Evolutionary conservation across 805 yeast genomes (phyloP).

Genomic region (Saccharomycopsis sp.): DNA sequence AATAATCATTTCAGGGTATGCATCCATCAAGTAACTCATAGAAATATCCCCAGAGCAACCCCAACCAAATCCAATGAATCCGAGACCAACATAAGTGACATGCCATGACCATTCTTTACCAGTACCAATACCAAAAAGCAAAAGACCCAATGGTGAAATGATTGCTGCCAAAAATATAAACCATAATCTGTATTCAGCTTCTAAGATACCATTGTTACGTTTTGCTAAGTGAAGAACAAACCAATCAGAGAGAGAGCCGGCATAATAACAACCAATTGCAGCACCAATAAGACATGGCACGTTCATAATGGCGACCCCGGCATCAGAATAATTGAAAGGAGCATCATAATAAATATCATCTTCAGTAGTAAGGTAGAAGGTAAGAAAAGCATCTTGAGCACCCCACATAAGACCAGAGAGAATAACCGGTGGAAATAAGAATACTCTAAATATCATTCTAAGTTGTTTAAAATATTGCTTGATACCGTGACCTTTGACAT

Average conservation of each 20-base stretch:
- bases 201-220: constrained; percentile 48
- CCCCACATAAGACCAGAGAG: constrained; percentile 73
- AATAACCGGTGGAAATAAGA: constrained; percentile 54
- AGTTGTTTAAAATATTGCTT: constrained; percentile 52
- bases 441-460: constrained; percentile 40
- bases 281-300: constrained; percentile 62
- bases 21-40: constrained; percentile 55
- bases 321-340: constrained; percentile 57
- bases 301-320: constrained; percentile 68
- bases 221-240: constrained; percentile 54
- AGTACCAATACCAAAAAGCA: constrained; percentile 59
- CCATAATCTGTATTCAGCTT: constrained; percentile 56
- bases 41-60: constrained; percentile 67
- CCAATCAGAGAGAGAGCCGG: constrained; percentile 50
- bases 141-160: constrained; percentile 50
- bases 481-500: constrained; percentile 52
- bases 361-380: constrained; percentile 66
- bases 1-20: constrained; percentile 58
- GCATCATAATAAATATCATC: constrained; percentile 54
- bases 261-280: constrained; percentile 52
- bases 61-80: constrained; percentile 57
- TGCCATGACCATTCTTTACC: constrained; percentile 43
- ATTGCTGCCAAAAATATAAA: constrained; percentile 45
- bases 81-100: constrained; percentile 48
- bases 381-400: constrained; percentile 62